A percentile compares a stretch with the other conserved stretches of the same genome.
These are phyloP conservation scores for Kurtzmaniella quercitrusa DNA, from an alignment of 1,139 yeast species.

Conservation along the genomic window DNA sequence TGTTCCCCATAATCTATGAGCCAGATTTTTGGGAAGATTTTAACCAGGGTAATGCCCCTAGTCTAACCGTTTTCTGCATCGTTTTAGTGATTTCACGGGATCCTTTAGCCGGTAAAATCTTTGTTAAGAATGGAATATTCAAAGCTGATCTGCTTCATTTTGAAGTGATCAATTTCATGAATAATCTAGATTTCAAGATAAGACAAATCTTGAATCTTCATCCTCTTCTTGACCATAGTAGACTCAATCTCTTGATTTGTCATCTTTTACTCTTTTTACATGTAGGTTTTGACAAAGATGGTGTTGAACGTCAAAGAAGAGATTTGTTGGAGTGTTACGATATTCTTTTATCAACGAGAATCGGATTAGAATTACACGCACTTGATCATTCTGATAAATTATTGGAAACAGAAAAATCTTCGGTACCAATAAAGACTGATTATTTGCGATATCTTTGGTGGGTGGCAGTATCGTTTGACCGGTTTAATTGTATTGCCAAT, in stretches of 20 bases:
- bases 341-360: slow-evolving; percentile 23
- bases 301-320: slow-evolving; percentile 34
- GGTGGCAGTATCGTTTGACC: slow-evolving; percentile 30
- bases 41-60: slow-evolving; percentile 17
- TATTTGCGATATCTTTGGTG: slow-evolving; percentile 32
- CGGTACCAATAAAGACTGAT: neutral
- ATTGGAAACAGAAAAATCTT: slow-evolving; percentile 12
- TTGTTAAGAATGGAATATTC: slow-evolving; percentile 15
- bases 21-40: slow-evolving; percentile 26
- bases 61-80: slow-evolving; percentile 23
- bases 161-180: neutral
- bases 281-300: slow-evolving; percentile 25
- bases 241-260: slow-evolving; percentile 22
- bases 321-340: slow-evolving; percentile 29
- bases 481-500: slow-evolving; percentile 26
- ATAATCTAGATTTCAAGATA: slow-evolving; percentile 1
- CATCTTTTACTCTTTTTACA: slow-evolving; percentile 25
- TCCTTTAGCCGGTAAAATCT: slow-evolving; percentile 22
- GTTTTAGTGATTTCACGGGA: slow-evolving; percentile 26
- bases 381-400: slow-evolving; percentile 7
- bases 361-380: slow-evolving; percentile 21
- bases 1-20: slow-evolving; percentile 31
- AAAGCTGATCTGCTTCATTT: slow-evolving; percentile 5
- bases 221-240: slow-evolving; percentile 33
- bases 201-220: slow-evolving; percentile 21